These are phyloP conservation scores for sorghum (Sorghum bicolor) DNA, from an alignment of 176 grass and related monocot species.

Conservation along the genomic window Sorghum_bicolor_NCBIv3 NC_012871.2:49256501-49257000, in stretches of 20 bases:
- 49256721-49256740: neutral
- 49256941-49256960: neutral
- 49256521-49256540: slow-evolving; percentile 7
- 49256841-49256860: neutral
- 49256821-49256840: neutral
- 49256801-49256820: slow-evolving; percentile 8
- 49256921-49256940: neutral
- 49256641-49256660: slow-evolving; percentile 99
- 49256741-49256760: neutral
- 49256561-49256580: slow-evolving; percentile 82
- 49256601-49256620: slow-evolving; percentile 89
- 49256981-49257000: neutral
- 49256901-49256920: neutral
- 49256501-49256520: slow-evolving; percentile 18
- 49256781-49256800: no score
- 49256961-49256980: neutral
- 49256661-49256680: slow-evolving; percentile 1
- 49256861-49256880: neutral
- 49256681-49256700: neutral
- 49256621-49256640: slow-evolving; percentile 82
- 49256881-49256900: neutral
- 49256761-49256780: slow-evolving; percentile 4
- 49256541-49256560: slow-evolving; percentile 37
- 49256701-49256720: slow-evolving; percentile 5
- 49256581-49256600: slow-evolving; percentile 99